Conservation (phyloP, 306 rosid genomes). For the Dalbergia cochinchinensis region DNA sequence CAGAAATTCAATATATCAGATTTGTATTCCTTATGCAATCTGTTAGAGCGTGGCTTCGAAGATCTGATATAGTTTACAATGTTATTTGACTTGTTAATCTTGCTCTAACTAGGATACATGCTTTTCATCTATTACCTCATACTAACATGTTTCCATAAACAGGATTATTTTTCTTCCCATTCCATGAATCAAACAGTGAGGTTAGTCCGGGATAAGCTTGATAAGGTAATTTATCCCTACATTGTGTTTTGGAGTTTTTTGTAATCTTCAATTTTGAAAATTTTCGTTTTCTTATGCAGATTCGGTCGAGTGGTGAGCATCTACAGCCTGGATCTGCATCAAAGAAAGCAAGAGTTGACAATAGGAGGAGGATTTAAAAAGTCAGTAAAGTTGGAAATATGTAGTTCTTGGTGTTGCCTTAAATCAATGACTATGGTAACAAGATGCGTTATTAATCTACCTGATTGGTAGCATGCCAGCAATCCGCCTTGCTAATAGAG, state of each 20-base stretch:
- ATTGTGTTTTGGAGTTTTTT: slow-evolving; percentile 16
- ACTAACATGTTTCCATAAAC: slow-evolving; percentile 42
- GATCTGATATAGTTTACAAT: slow-evolving; percentile 25
- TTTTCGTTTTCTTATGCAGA: slow-evolving; percentile 55
- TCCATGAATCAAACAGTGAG: slow-evolving; percentile 89
- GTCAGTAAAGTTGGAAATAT: slow-evolving; percentile 10
- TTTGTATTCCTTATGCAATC: slow-evolving; percentile 25
- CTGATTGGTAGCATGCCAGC: neutral
- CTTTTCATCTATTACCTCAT: slow-evolving; percentile 20
- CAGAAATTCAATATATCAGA: slow-evolving; percentile 4
- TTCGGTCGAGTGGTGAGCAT: slow-evolving; percentile 68
- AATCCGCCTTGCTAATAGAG: neutral
- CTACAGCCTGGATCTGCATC: slow-evolving; percentile 60
- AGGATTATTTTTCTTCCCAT: slow-evolving; percentile 85
- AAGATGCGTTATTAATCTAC: neutral
- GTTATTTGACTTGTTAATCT: slow-evolving; percentile 23
- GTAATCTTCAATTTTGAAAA: slow-evolving; percentile 1
- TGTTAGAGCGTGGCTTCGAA: slow-evolving; percentile 10
- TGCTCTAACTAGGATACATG: slow-evolving; percentile 36
- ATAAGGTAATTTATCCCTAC: slow-evolving; percentile 66
- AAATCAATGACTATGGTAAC: too few species aligned
- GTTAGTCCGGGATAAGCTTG: slow-evolving; percentile 82
- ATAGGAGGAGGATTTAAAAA: slow-evolving; percentile 82
- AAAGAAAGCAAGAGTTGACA: slow-evolving; percentile 77
- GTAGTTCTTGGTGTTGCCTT: slow-evolving; percentile 29